Evolutionary conservation across 768 basidiomycete species (phyloP).

Genomic region (Rubroboletus satanas): DNA sequence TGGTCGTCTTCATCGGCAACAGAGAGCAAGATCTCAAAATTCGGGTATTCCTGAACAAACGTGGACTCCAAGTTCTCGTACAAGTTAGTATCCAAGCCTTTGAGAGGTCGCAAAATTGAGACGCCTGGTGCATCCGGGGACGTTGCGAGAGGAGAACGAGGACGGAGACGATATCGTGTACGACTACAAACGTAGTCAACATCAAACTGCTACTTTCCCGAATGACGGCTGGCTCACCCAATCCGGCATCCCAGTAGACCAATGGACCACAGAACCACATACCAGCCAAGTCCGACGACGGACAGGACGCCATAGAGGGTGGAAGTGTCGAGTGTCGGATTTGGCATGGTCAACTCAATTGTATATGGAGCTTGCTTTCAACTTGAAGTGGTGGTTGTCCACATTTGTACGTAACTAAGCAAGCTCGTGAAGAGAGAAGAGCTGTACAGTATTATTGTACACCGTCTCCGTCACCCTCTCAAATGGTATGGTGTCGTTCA

Average conservation of each 20-base stretch:
- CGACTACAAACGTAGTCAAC: constrained; percentile 47
- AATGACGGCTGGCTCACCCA: constrained; percentile 52
- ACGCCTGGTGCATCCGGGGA: constrained; percentile 72
- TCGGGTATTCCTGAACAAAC: constrained; percentile 87
- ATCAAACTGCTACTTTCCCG: neutral
- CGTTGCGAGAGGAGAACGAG: constrained; percentile 57
- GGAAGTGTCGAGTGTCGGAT: constrained; percentile 1
- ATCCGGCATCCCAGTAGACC: constrained; percentile 62
- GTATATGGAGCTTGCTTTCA: neutral
- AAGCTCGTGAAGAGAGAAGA: constrained; percentile 52
- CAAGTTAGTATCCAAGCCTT: constrained; percentile 92
- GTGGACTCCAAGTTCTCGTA: constrained; percentile 95
- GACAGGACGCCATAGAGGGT: constrained; percentile 24
- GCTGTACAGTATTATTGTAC: constrained; percentile 58
- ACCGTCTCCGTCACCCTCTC: constrained; percentile 53
- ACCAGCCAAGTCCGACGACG: constrained; percentile 55
- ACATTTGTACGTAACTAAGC: constrained; percentile 15
- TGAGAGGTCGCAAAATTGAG: constrained; percentile 89
- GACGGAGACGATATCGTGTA: constrained; percentile 66
- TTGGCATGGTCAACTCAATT: constrained; percentile 11
- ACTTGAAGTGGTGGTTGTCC: neutral
- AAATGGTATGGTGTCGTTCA: constrained; percentile 45
- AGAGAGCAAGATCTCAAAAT: constrained; percentile 87
- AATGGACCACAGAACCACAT: constrained; percentile 57
- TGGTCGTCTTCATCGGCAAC: constrained; percentile 88